Conservation (phyloP, 768 basidiomycete genomes). For the Omphalotus guepiniiformis region DNA sequence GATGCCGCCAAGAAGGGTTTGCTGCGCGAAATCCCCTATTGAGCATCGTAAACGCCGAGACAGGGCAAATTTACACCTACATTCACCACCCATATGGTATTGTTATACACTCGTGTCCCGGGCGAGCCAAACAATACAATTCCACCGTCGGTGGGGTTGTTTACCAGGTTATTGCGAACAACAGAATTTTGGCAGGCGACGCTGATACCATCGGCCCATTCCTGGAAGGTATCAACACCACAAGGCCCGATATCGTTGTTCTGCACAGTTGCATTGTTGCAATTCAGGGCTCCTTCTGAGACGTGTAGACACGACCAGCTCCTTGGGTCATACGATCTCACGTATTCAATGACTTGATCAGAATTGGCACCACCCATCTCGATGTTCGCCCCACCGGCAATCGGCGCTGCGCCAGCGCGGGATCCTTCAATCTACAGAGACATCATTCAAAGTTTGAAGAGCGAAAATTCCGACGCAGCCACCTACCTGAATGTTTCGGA, state of each 20-base stretch:
- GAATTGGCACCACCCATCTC: constrained; percentile 79
- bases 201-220: constrained; percentile 86
- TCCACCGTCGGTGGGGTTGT: constrained; percentile 74
- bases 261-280: constrained; percentile 61
- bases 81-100: constrained; percentile 68
- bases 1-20: constrained; percentile 71
- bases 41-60: neutral
- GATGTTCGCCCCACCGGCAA: constrained; percentile 68
- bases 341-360: constrained; percentile 72
- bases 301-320: constrained; percentile 84
- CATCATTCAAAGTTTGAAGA: constrained; percentile 2
- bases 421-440: constrained; percentile 65
- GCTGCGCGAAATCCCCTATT: constrained; percentile 29
- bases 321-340: constrained; percentile 71
- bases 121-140: constrained; percentile 77
- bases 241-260: constrained; percentile 85
- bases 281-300: constrained; percentile 60
- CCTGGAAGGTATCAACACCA: constrained; percentile 55
- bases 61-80: constrained; percentile 39
- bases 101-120: constrained; percentile 69
- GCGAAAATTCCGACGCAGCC: neutral
- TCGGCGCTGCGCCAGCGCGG: constrained; percentile 48
- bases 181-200: constrained; percentile 59
- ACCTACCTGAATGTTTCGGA: constrained; percentile 70
- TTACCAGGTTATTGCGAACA: constrained; percentile 65